Conservation (phyloP, 768 basidiomycete species). For the Erythrobasidium yunnanense region DNA sequence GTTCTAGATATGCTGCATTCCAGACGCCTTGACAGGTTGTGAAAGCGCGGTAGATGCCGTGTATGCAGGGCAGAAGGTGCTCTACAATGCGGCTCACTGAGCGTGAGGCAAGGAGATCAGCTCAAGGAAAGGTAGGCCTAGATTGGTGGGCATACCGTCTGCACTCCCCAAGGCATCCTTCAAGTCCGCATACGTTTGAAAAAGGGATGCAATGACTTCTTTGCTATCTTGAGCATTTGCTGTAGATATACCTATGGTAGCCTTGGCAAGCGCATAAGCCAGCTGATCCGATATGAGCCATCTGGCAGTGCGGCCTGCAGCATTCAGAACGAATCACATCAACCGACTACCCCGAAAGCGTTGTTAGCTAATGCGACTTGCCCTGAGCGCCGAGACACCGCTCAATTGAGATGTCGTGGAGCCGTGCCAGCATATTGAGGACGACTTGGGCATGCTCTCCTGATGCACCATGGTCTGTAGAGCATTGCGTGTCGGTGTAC, state of each 20-base stretch:
- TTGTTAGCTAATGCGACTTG: neutral
- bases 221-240: slow-evolving; percentile 43
- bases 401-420: slow-evolving; percentile 29
- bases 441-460: neutral
- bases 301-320: neutral
- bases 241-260: slow-evolving; percentile 60
- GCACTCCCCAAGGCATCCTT: slow-evolving; percentile 52
- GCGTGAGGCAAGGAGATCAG: neutral
- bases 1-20: slow-evolving; percentile 55
- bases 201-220: slow-evolving; percentile 47
- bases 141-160: slow-evolving; percentile 40
- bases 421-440: neutral
- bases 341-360: neutral
- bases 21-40: slow-evolving; percentile 67
- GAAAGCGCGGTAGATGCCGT: slow-evolving; percentile 76
- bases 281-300: slow-evolving; percentile 81
- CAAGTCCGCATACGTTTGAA: slow-evolving; percentile 56
- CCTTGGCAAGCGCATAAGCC: slow-evolving; percentile 64
- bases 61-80: slow-evolving; percentile 66
- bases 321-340: neutral
- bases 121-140: neutral
- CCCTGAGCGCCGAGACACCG: slow-evolving; percentile 27
- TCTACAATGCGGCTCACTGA: neutral
- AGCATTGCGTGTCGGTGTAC: too few species aligned
- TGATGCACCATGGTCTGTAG: too few species aligned